Evolutionary conservation across 495 filamentous ascomycete genomes (phyloP).

Genomic region (Penicillium egyptiacum): DNA sequence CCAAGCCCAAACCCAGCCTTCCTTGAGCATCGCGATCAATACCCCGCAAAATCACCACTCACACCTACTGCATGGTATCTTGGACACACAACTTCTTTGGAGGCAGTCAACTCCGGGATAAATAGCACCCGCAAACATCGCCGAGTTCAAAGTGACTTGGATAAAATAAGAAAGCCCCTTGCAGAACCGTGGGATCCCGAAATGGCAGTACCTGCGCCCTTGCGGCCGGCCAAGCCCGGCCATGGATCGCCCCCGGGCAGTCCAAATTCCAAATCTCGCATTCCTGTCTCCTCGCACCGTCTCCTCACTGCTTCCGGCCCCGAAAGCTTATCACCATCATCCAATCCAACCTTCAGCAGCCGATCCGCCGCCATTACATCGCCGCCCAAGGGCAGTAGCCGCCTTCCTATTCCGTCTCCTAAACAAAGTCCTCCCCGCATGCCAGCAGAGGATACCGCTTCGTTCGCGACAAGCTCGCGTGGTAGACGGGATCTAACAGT

Average conservation of each 20-base stretch:
- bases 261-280: slow-evolving; percentile 56
- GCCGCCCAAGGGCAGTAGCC: slow-evolving; percentile 47
- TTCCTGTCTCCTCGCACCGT: slow-evolving; percentile 55
- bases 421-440: slow-evolving; percentile 35
- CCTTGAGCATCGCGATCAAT: slow-evolving; percentile 42
- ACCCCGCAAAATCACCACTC: slow-evolving; percentile 42
- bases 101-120: slow-evolving; percentile 43
- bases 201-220: slow-evolving; percentile 44
- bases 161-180: slow-evolving; percentile 26
- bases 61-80: slow-evolving; percentile 60
- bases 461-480: slow-evolving; percentile 39
- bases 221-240: slow-evolving; percentile 30
- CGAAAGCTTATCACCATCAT: slow-evolving; percentile 43
- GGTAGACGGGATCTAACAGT: slow-evolving; percentile 33
- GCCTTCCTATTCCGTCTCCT: slow-evolving; percentile 45
- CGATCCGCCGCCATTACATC: slow-evolving; percentile 34
- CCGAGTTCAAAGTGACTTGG: slow-evolving; percentile 50
- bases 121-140: slow-evolving; percentile 40
- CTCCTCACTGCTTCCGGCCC: slow-evolving; percentile 49
- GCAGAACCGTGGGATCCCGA: slow-evolving; percentile 34
- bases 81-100: slow-evolving; percentile 47
- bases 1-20: slow-evolving; percentile 53
- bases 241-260: slow-evolving; percentile 34
- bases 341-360: slow-evolving; percentile 46
- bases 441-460: slow-evolving; percentile 32